Conservation (phyloP, 805 yeast genomes). For the Wickerhamiella vanderwaltii region DNA sequence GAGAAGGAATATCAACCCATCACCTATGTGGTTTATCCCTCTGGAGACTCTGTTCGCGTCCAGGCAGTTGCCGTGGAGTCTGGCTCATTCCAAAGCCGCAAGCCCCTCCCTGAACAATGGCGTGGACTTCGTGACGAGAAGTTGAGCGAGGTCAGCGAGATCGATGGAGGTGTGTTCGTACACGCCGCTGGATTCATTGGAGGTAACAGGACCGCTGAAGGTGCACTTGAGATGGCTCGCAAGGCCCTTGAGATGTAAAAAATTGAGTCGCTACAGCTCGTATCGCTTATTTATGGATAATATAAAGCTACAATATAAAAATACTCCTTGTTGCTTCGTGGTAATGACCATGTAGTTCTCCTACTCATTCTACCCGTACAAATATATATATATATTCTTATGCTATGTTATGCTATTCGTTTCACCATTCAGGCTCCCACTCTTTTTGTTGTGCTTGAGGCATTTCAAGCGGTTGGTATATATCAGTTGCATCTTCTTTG, state of each 20-base stretch:
- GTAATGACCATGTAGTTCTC: too few relatives aligned
- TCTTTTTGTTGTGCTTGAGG: too few relatives aligned
- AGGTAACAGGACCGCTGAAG: slow-evolving; percentile 72
- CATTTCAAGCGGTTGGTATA: slow-evolving; percentile 4
- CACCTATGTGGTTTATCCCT: slow-evolving; percentile 69
- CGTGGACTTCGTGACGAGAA: slow-evolving; percentile 91
- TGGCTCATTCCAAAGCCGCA: slow-evolving; percentile 71
- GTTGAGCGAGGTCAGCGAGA: slow-evolving; percentile 60
- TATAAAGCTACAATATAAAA: too few relatives aligned
- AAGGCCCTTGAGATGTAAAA: slow-evolving; percentile 25
- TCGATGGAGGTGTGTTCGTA: slow-evolving; percentile 77
- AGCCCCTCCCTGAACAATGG: slow-evolving; percentile 80
- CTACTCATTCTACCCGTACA: too few relatives aligned
- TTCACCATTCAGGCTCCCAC: too few relatives aligned
- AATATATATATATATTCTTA: too few relatives aligned
- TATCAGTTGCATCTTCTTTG: background rate
- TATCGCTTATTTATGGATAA: too few relatives aligned
- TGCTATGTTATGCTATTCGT: too few relatives aligned
- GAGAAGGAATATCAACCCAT: slow-evolving; percentile 45
- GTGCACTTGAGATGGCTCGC: slow-evolving; percentile 63
- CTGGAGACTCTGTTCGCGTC: slow-evolving; percentile 67
- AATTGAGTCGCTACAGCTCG: too few relatives aligned
- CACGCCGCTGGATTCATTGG: slow-evolving; percentile 97
- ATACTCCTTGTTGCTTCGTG: too few relatives aligned
- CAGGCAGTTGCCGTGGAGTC: slow-evolving; percentile 81